These are phyloP conservation scores for Acrocalymma vagum DNA, from an alignment of 2,329 filamentous ascomycete genomes.

Conservation along the genomic window DNA sequence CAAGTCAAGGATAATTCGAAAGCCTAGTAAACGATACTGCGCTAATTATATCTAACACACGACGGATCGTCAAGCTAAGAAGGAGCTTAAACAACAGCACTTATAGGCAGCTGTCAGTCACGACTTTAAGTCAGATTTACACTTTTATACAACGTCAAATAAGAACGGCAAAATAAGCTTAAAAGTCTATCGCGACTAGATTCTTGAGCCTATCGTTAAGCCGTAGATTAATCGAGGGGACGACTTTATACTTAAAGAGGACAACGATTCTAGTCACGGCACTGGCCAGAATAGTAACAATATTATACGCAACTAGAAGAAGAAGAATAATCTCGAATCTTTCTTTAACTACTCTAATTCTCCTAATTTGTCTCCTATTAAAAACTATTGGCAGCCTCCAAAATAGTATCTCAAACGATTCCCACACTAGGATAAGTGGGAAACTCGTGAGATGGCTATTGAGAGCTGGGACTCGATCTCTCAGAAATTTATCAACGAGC, in stretches of 20 bases:
- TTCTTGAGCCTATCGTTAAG: constrained; percentile 14
- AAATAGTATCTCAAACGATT: constrained; percentile 15
- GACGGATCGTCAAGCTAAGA: neutral
- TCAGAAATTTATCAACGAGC: constrained; percentile 12
- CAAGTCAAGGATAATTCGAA: constrained; percentile 2
- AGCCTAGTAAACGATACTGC: constrained; percentile 6
- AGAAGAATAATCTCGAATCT: constrained; percentile 4
- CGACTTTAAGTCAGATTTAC: constrained; percentile 8
- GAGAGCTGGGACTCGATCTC: constrained; percentile 6
- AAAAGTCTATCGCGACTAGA: constrained; percentile 9
- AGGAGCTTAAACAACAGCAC: neutral
- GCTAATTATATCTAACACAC: constrained; percentile 2
- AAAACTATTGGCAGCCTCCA: constrained; percentile 14
- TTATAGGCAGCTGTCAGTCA: constrained; percentile 1
- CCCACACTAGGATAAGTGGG: constrained; percentile 6
- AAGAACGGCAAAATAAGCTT: constrained; percentile 12
- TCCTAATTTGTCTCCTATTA: constrained; percentile 14
- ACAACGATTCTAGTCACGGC: constrained; percentile 5
- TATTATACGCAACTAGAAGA: constrained; percentile 13
- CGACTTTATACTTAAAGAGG: constrained; percentile 10
- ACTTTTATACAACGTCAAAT: constrained; percentile 8
- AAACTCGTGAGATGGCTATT: constrained; percentile 8
- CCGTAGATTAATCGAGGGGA: constrained; percentile 3
- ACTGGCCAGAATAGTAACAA: constrained; percentile 3
- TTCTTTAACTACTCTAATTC: constrained; percentile 15